Percentiles rank a stretch among this genome's conserved stretches.
Evolutionary conservation across 106 monocot genomes (phyloP).

Genomic region (Gastrodia elata): DNA sequence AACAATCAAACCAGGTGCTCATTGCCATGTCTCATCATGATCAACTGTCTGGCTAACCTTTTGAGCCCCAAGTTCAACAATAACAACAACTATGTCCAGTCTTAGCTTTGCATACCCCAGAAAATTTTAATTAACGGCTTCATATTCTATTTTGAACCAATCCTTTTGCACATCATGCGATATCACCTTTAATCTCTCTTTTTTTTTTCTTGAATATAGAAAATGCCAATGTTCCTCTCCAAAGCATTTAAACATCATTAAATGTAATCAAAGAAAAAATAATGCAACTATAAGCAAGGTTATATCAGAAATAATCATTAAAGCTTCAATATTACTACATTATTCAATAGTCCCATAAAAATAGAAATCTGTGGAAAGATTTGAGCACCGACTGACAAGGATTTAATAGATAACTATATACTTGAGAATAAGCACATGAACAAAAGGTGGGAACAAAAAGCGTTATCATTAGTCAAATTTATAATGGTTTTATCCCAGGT

Average conservation of each 20-base stretch:
- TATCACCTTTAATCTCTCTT: background rate
- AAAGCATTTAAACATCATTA: background rate
- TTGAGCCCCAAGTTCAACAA: too few species aligned
- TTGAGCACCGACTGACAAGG: too few species aligned
- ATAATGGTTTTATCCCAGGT: background rate
- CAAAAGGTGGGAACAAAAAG: too few species aligned
- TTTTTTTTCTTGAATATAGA: background rate
- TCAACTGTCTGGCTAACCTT: background rate
- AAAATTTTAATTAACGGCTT: too few species aligned
- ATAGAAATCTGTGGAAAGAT: too few species aligned
- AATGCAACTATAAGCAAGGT: background rate
- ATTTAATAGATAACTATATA: too few species aligned
- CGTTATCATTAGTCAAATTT: background rate
- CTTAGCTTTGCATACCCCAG: too few species aligned
- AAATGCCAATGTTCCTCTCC: background rate
- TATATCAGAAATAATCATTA: background rate
- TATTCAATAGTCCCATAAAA: too few species aligned
- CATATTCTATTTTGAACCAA: background rate
- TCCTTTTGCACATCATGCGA: conserved; percentile 1
- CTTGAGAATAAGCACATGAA: too few species aligned
- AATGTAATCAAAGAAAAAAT: background rate
- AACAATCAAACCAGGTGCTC: background rate
- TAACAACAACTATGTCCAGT: too few species aligned
- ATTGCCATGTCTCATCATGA: background rate
- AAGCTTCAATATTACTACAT: background rate